These are phyloP conservation scores for Aspergillus quadrilineatus DNA, from an alignment of 2,329 filamentous ascomycete species.

Conservation along the genomic window DNA sequence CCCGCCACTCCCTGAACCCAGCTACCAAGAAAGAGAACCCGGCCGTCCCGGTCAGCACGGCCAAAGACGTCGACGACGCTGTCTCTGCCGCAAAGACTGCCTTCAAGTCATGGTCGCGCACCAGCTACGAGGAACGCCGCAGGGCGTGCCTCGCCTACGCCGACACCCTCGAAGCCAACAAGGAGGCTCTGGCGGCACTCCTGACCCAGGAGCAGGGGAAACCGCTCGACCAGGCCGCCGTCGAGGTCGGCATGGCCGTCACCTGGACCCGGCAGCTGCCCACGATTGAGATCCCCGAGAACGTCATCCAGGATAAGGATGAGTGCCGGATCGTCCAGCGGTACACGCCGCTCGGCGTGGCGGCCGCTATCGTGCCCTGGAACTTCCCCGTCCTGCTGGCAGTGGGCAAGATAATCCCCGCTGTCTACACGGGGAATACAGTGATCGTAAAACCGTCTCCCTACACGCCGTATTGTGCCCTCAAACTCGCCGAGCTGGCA, in stretches of 20 bases:
- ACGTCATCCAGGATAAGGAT: constrained; percentile 50
- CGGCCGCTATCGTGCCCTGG: constrained; percentile 61
- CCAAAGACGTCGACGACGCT: constrained; percentile 52
- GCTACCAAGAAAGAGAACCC: constrained; percentile 51
- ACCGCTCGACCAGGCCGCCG: constrained; percentile 29
- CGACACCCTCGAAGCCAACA: constrained; percentile 35
- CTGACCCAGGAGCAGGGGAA: constrained; percentile 47
- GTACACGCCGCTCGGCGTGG: constrained; percentile 41
- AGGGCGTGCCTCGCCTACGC: constrained; percentile 34
- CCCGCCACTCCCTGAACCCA: constrained; percentile 53
- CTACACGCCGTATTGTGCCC: constrained; percentile 53
- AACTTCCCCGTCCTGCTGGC: constrained; percentile 51
- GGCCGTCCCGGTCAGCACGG: constrained; percentile 51
- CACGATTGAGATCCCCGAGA: constrained; percentile 29
- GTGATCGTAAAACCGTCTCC: constrained; percentile 57
- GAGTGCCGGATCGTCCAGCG: constrained; percentile 34
- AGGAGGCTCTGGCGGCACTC: constrained; percentile 37
- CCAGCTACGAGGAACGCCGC: constrained; percentile 34
- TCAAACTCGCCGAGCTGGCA: constrained; percentile 55
- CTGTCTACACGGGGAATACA: constrained; percentile 54
- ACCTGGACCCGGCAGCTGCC: constrained; percentile 24
- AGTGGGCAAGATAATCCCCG: constrained; percentile 52
- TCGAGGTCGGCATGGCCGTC: constrained; percentile 29
- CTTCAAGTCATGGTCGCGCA: constrained; percentile 48
- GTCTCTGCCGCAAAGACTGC: constrained; percentile 51